These are phyloP conservation scores for Nicotiana tomentosiformis DNA, from an alignment of 257 asterid genomes.

Conservation along the genomic window DNA sequence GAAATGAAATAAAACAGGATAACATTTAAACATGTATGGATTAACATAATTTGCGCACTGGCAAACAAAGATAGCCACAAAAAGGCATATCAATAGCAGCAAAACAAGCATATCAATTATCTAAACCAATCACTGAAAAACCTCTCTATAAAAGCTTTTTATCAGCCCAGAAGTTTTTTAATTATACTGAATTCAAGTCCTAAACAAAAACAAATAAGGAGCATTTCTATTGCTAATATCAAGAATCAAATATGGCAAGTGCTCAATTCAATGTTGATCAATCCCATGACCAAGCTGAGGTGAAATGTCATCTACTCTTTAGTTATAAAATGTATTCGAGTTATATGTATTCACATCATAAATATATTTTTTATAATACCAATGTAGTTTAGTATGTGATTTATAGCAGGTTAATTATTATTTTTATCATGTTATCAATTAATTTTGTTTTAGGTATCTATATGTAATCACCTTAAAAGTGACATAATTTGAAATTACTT, in stretches of 20 bases:
- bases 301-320: neutral
- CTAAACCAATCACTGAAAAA: neutral
- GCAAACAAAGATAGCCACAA: neutral
- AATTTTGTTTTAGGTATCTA: no score
- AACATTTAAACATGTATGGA: neutral
- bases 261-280: conserved; percentile 35
- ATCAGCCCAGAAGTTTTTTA: neutral
- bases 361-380: no score
- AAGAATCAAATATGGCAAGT: conserved; percentile 35
- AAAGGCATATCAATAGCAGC: neutral
- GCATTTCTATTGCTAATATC: neutral
- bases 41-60: neutral
- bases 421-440: no score
- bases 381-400: no score
- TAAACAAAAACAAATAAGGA: neutral
- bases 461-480: no score
- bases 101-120: neutral
- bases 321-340: no score
- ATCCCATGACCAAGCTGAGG: conserved; percentile 14
- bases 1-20: neutral
- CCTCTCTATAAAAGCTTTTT: neutral
- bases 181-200: neutral
- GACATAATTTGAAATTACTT: no score
- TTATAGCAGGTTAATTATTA: no score
- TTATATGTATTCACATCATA: no score